Percentiles rank a stretch among this genome's conserved stretches.
phyloP scores from a whole-genome alignment of 305 asterid species.

The Plantago lanceolata region DNA sequence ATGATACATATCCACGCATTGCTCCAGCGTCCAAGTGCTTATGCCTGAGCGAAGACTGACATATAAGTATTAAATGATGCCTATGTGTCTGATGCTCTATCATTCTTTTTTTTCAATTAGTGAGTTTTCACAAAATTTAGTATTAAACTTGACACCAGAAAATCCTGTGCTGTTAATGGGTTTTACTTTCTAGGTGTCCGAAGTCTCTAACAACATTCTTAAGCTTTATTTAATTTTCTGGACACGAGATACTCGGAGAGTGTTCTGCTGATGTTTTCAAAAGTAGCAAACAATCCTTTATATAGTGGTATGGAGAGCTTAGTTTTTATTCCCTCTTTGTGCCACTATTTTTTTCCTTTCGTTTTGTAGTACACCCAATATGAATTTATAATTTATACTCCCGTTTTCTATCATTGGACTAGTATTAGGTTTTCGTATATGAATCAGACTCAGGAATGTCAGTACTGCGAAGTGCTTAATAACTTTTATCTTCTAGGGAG shows the following conservation, averaged over 20 bases:
- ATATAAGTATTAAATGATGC: not conserved
- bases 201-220: not conserved
- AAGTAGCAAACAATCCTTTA: not conserved
- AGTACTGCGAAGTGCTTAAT: too few relatives aligned
- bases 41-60: not conserved
- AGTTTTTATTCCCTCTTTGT: not conserved
- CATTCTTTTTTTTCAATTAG: not conserved
- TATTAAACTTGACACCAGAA: not conserved
- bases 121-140: not conserved
- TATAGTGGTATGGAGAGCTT: not conserved
- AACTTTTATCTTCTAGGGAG: slow-evolving; percentile 61
- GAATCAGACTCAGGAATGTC: too few relatives aligned
- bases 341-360: not conserved
- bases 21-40: not conserved
- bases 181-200: not conserved
- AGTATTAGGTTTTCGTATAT: not conserved
- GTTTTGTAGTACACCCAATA: not conserved
- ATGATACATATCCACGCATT: too few relatives aligned
- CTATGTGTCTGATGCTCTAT: not conserved
- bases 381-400: not conserved
- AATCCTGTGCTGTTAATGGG: not conserved
- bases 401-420: not conserved
- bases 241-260: not conserved
- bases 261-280: not conserved
- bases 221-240: not conserved